Percentiles rank a stretch among this genome's conserved stretches.
Conservation (phyloP, 2,329 filamentous ascomycete genomes). For the Aspergillus melleus region DNA sequence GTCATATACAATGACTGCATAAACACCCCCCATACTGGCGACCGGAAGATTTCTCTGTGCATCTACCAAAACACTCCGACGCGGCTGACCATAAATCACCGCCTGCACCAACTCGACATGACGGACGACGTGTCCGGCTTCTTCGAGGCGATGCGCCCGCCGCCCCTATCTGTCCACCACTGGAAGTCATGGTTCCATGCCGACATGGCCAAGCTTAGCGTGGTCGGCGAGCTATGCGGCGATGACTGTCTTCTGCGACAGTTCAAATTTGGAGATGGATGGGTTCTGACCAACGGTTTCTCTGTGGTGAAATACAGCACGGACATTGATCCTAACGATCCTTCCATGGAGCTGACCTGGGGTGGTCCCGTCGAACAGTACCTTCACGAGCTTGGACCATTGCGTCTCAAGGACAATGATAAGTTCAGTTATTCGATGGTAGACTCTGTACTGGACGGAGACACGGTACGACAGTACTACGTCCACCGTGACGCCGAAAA, state of each 20-base stretch:
- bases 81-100: constrained; percentile 56
- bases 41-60: constrained; percentile 59
- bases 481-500: constrained; percentile 46
- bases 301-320: constrained; percentile 55
- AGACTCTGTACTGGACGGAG: constrained; percentile 46
- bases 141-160: constrained; percentile 56
- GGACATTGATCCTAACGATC: constrained; percentile 45
- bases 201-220: constrained; percentile 53
- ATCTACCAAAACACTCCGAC: constrained; percentile 56
- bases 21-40: constrained; percentile 49
- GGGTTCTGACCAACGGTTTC: constrained; percentile 61
- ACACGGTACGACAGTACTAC: constrained; percentile 57
- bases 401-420: constrained; percentile 44
- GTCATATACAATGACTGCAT: constrained; percentile 52
- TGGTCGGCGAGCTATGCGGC: constrained; percentile 55
- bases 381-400: constrained; percentile 56
- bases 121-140: constrained; percentile 58
- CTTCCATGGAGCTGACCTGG: constrained; percentile 57
- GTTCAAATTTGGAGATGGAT: constrained; percentile 49
- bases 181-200: constrained; percentile 62
- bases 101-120: constrained; percentile 60
- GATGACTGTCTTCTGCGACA: constrained; percentile 58
- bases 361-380: constrained; percentile 46
- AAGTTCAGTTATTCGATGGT: constrained; percentile 56
- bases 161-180: constrained; percentile 61